Conservation (phyloP, 805 yeast genomes). For the Candida hispaniensis region DNA sequence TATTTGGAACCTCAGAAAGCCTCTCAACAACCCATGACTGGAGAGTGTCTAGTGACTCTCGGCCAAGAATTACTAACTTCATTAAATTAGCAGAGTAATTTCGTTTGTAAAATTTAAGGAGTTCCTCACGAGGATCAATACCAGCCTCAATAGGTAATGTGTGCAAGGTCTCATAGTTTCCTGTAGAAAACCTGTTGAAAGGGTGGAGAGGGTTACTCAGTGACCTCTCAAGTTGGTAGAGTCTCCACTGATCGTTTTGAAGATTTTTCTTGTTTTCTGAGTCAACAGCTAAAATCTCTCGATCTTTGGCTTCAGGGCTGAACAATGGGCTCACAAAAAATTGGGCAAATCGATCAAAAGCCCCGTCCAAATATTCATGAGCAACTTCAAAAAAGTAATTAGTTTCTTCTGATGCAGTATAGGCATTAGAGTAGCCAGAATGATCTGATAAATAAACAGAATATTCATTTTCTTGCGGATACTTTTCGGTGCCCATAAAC, state of each 20-base stretch:
- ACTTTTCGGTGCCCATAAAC: conserved; percentile 71
- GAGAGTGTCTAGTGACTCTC: conserved; percentile 63
- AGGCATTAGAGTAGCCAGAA: conserved; percentile 86
- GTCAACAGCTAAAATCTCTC: conserved; percentile 91
- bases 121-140: conserved; percentile 67
- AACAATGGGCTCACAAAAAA: conserved; percentile 84
- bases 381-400: conserved; percentile 84
- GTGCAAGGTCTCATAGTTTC: conserved; percentile 67
- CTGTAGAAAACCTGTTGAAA: conserved; percentile 79
- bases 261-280: conserved; percentile 91
- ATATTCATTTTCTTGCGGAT: conserved; percentile 66
- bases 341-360: conserved; percentile 85
- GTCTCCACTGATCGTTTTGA: conserved; percentile 82
- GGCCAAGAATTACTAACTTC: conserved; percentile 77
- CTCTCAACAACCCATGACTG: conserved; percentile 57
- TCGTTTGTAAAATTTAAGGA: conserved; percentile 59
- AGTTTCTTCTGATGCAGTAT: conserved; percentile 79
- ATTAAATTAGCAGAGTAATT: conserved; percentile 79
- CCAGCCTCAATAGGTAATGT: conserved; percentile 50
- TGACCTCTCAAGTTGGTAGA: conserved; percentile 72
- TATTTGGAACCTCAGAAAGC: conserved; percentile 55
- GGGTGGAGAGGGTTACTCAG: conserved; percentile 71
- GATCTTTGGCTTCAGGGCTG: conserved; percentile 60
- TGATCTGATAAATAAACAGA: conserved; percentile 66
- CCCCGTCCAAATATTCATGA: conserved; percentile 68